A percentile compares a stretch with the other conserved stretches of the same genome.
Evolutionary conservation across 2,329 filamentous ascomycete species (phyloP).

Genomic region (Scortechinia acanthostroma): DNA sequence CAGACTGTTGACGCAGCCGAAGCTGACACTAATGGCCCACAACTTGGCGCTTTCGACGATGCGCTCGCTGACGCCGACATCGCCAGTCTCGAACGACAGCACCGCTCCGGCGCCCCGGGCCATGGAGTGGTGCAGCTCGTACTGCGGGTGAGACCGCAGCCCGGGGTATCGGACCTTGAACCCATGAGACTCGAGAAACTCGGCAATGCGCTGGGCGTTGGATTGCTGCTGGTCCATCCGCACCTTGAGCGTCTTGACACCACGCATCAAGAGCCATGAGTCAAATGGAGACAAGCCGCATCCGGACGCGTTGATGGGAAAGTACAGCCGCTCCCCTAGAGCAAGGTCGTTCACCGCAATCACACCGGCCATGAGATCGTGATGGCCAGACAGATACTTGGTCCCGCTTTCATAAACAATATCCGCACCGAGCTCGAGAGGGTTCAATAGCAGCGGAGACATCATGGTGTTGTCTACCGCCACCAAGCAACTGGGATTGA

Average conservation of each 20-base stretch:
- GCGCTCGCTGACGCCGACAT: constrained; percentile 73
- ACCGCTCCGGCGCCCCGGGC: constrained; percentile 90
- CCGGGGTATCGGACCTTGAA: constrained; percentile 95
- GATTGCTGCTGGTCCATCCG: constrained; percentile 98
- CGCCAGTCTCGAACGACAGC: constrained; percentile 90
- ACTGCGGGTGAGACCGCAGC: constrained; percentile 88
- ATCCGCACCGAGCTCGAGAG: constrained; percentile 87
- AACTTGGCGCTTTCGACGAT: constrained; percentile 89
- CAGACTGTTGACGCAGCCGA: constrained; percentile 94
- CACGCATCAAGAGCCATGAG: constrained; percentile 88
- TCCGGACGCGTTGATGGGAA: constrained; percentile 92
- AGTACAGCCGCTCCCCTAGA: constrained; percentile 84
- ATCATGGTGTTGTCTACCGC: constrained; percentile 99
- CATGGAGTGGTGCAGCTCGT: constrained; percentile 92
- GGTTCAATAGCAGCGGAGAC: constrained; percentile 87
- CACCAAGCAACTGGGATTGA: constrained; percentile 73
- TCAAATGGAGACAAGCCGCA: constrained; percentile 93
- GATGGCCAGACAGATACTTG: constrained; percentile 94
- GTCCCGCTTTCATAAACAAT: constrained; percentile 97
- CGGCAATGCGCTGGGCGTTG: constrained; percentile 83
- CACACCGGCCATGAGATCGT: constrained; percentile 98
- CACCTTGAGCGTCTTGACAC: constrained; percentile 91
- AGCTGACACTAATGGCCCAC: constrained; percentile 61
- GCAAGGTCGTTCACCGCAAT: constrained; percentile 79
- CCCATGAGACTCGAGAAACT: constrained; percentile 82